These are phyloP conservation scores for Lagenidium giganteum DNA, from an alignment of 352 stramenopile species.

Conservation along the genomic window DNA sequence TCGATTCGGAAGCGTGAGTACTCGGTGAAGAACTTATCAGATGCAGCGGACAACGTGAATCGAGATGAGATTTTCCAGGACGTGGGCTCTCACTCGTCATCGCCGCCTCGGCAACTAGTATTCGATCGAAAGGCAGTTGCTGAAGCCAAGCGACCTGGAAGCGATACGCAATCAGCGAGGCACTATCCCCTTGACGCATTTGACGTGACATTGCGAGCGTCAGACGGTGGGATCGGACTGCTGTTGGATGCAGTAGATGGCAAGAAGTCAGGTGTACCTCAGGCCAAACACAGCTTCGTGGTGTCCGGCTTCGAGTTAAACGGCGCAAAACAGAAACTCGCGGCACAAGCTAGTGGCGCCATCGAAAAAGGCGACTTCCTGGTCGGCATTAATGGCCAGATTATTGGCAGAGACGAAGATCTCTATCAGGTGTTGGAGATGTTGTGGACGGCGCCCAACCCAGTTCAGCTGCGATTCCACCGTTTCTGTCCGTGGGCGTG, in stretches of 20 bases:
- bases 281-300: conserved; percentile 25
- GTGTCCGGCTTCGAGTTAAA: conserved; percentile 68
- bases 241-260: conserved; percentile 30
- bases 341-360: conserved; percentile 60
- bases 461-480: conserved; percentile 61
- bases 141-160: background rate
- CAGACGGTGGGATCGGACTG: conserved; percentile 70
- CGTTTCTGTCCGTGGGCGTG: conserved; percentile 60
- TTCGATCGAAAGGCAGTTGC: background rate
- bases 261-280: background rate
- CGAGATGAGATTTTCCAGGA: conserved; percentile 66
- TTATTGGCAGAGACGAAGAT: conserved; percentile 33
- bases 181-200: too few species aligned
- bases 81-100: conserved; percentile 10
- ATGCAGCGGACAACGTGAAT: conserved; percentile 45
- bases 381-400: conserved; percentile 49
- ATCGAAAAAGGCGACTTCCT: conserved; percentile 58
- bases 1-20: conserved; percentile 57
- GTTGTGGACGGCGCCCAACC: conserved; percentile 63
- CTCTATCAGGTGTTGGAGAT: conserved; percentile 61
- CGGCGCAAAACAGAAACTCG: conserved; percentile 50
- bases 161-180: too few species aligned
- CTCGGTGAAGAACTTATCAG: conserved; percentile 25
- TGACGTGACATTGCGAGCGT: conserved; percentile 54
- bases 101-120: too few species aligned